These are phyloP conservation scores for Hawksworthiomyces lignivorus DNA, from an alignment of 2,329 filamentous ascomycete species.

Conservation along the genomic window DNA sequence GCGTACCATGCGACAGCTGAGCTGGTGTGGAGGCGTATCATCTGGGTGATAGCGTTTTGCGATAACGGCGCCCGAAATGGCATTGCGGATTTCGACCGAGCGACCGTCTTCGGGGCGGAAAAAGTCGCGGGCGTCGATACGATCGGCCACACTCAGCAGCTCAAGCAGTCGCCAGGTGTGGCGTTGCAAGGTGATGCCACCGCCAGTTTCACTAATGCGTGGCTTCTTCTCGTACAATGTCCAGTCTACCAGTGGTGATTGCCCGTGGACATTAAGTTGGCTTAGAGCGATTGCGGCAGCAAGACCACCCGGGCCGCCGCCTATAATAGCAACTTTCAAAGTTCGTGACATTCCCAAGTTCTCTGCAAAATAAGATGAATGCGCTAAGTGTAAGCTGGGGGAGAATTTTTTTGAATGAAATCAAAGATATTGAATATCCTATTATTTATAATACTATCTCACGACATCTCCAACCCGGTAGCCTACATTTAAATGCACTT, in stretches of 20 bases:
- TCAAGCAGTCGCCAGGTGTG: slow-evolving; percentile 29
- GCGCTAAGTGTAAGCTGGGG: too few relatives aligned
- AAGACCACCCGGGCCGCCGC: slow-evolving; percentile 10
- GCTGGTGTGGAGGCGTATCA: slow-evolving; percentile 19
- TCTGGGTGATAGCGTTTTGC: slow-evolving; percentile 16
- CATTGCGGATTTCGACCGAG: slow-evolving; percentile 23
- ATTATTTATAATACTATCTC: too few relatives aligned
- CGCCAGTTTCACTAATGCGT: slow-evolving; percentile 28
- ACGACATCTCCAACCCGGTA: too few relatives aligned
- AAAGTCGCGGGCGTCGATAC: slow-evolving; percentile 24
- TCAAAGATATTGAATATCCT: too few relatives aligned
- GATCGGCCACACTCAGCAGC: slow-evolving; percentile 24
- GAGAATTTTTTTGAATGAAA: too few relatives aligned
- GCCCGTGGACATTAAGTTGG: slow-evolving; percentile 11
- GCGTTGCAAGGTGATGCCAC: slow-evolving; percentile 28
- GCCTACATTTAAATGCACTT: too few relatives aligned
- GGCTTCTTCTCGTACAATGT: slow-evolving; percentile 28
- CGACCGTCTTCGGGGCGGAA: slow-evolving; percentile 20
- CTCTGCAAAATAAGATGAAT: too few relatives aligned
- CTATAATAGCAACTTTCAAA: slow-evolving; percentile 10
- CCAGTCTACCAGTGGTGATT: slow-evolving; percentile 24
- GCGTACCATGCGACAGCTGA: slow-evolving; percentile 23
- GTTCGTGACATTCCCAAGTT: slow-evolving; percentile 5
- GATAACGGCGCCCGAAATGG: slow-evolving; percentile 23
- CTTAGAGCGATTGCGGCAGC: slow-evolving; percentile 8